Base-by-base conservation (phyloP, 306 rosid genomes). In the Malus orientalis region DNA sequence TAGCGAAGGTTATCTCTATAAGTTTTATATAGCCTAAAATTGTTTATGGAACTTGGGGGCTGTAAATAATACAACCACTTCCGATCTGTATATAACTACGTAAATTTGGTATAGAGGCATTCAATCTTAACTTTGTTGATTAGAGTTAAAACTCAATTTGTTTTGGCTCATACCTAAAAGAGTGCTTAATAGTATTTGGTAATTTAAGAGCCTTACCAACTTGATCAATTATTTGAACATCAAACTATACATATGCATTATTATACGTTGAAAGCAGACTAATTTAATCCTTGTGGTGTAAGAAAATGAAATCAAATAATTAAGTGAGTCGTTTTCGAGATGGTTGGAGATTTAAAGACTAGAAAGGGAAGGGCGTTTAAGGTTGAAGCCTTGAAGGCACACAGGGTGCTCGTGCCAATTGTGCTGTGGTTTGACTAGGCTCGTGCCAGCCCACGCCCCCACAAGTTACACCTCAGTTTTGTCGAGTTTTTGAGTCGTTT, bases 361-460 rank as follows among this genome's bases (percentile, higher is more conserved):
- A 10, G 69, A 65, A 74, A 71, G 66, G 27, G 71, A 83, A 71
- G 58, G 81, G 42, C 6, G 18, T 14, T 58, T 22, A 81, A 33
- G 68, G 33, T 40, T 8, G 42, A 16, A 18, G 38, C 22, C 14
- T 19, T 59, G 71, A 76, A 15, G 80, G 80, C 96, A 86, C 75
- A 82, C 81, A 86, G 25, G 61, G 6, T 82, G 82, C 86, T 81
- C 93, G 89, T 67, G 84, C 30, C 55, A 81, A 79, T 91, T 60
- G 90, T 89, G 92, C 33, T 71, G 8, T 59, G 60, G 78, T 69
- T 49, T 74, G 61, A 49, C 85, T 65, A 78, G 87, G 86, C 97
- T 81, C 82, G 74, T 79, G 89, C 96, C 81, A 81, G 65, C 96
- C 80, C 78, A 79, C 25, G 88, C 88, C 80, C 38, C 62, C 77